Base-by-base conservation (phyloP, 495 filamentous ascomycete species). In the Aspergillus ellipticus region DNA sequence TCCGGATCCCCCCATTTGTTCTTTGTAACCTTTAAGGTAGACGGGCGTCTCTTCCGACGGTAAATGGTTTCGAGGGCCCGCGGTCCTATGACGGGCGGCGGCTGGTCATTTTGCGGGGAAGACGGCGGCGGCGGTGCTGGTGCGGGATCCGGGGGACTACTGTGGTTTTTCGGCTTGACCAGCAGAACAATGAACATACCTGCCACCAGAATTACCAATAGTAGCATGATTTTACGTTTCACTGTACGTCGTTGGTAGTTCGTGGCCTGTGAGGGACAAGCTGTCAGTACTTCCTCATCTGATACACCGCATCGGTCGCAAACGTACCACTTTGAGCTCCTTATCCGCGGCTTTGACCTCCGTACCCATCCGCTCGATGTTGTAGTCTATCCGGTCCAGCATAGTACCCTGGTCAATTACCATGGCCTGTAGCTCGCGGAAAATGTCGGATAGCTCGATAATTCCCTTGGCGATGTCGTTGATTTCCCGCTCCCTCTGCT, bases 361-460 rank as follows among this genome's bases (percentile, higher is more conserved):
- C 21, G 82, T 83, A 11, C 82, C 84, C 91, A 97, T 96, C 54
- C 82, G 79, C 74, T 98, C 94, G 33, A 98, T 88, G 67, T 98
- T 98, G 74, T 96, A 98, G 67, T 98, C 94, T 64, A 98, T 97
- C 33, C 94, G 82, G 73, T 98, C 94, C 20, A 98, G 82, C 88
- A 98, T 91, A 24, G 90, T 97, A 11, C 94, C 94, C 72, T 98
- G 94, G 69, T 98, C 94, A 56, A 98, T 98, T 53, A 98, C 87
- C 92, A 98, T 96, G 19, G 79, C 84, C 66, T 98, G 95, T 17
- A 98, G 73, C 58, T 97, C 95, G 43, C 93, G 90, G 78, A 98
- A 98, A 39, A 98, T 91, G 66, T 96, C 92, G 1, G 92, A 87
- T 2, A 98, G 79, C 60, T 97, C 95, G 63, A 98, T 96, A 68